These are phyloP conservation scores for Salix brachista DNA, from an alignment of 345 rosid species.

Conservation along the genomic window DNA sequence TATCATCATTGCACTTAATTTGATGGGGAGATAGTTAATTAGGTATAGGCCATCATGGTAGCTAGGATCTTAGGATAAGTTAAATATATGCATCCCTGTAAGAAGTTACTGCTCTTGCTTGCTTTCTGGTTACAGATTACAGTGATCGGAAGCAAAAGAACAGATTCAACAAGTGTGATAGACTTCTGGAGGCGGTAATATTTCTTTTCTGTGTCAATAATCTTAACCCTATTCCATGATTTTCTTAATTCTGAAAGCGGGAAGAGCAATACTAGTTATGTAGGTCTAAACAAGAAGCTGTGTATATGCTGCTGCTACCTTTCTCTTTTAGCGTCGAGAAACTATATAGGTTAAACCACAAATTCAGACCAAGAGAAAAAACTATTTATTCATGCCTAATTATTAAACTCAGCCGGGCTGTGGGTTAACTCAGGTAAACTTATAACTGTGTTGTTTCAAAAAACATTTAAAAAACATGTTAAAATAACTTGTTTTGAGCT, in stretches of 20 bases:
- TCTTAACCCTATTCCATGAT: neutral
- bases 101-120: neutral
- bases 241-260: neutral
- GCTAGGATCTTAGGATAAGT: no score
- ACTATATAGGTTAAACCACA: neutral
- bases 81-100: neutral
- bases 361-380: neutral
- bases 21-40: neutral
- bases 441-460: no score
- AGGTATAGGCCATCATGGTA: no score
- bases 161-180: neutral
- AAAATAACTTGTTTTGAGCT: no score
- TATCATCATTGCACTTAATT: no score
- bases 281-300: neutral
- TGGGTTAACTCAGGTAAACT: no score
- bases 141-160: no score
- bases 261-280: neutral
- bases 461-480: no score
- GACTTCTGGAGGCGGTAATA: neutral
- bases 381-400: neutral
- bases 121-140: no score
- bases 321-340: neutral
- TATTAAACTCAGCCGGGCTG: no score
- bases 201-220: neutral
- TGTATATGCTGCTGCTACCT: neutral